phyloP scores from a whole-genome alignment of 139 green algal genomes.

The Chlorella sp. region DNA sequence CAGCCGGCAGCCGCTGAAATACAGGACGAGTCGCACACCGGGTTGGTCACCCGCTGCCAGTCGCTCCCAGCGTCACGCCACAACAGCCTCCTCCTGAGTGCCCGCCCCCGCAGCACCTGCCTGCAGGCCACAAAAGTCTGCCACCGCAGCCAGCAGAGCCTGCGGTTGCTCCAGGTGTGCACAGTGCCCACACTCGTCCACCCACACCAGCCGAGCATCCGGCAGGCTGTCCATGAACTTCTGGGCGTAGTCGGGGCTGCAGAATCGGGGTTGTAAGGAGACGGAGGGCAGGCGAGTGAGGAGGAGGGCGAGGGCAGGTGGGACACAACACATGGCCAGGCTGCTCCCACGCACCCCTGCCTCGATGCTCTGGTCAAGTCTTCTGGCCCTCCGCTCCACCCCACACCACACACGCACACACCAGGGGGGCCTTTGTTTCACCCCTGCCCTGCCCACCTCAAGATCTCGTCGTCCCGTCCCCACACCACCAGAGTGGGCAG shows the following conservation, averaged over 20 bases:
- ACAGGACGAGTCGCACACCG: too few relatives aligned
- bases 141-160: slow-evolving; percentile 46
- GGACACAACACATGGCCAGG: background rate
- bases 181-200: slow-evolving; percentile 89
- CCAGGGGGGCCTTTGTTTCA: too few relatives aligned
- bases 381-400: too few relatives aligned
- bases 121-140: slow-evolving; percentile 38
- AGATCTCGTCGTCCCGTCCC: slow-evolving; percentile 90
- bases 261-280: background rate
- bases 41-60: too few relatives aligned
- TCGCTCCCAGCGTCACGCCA: background rate
- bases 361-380: too few relatives aligned
- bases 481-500: slow-evolving; percentile 88
- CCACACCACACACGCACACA: too few relatives aligned
- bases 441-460: slow-evolving; percentile 5
- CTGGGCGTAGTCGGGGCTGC: slow-evolving; percentile 54
- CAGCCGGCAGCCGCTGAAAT: too few relatives aligned
- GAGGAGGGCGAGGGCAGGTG: background rate
- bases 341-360: background rate
- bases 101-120: background rate
- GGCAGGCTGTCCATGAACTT: slow-evolving; percentile 67
- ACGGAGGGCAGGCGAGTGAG: background rate
- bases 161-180: slow-evolving; percentile 86
- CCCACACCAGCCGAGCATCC: slow-evolving; percentile 63
- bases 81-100: too few relatives aligned